These are phyloP conservation scores for Oryza meridionalis DNA, from an alignment of 176 grass and related monocot species.

Conservation along the genomic window DNA sequence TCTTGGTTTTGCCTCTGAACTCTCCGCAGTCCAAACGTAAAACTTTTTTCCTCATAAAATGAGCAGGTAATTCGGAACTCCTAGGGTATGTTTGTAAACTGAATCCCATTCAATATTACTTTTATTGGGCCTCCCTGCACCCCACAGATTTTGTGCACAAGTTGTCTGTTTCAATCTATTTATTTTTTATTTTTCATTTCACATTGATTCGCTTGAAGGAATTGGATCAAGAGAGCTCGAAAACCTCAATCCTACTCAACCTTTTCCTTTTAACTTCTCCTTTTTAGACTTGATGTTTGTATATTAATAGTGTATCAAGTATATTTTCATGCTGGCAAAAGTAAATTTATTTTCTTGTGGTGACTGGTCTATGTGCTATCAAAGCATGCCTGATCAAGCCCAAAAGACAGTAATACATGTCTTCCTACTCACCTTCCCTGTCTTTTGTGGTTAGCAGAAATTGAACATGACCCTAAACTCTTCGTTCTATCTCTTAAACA, in stretches of 20 bases:
- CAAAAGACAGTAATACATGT: not conserved
- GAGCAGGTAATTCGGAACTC: not conserved
- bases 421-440: constrained; percentile 33
- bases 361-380: not conserved
- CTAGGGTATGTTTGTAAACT: constrained; percentile 5
- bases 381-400: not conserved
- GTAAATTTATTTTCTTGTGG: constrained; percentile 23
- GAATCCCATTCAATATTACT: constrained; percentile 6
- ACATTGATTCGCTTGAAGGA: constrained; percentile 3
- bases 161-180: not conserved
- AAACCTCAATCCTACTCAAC: not conserved
- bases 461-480: not conserved
- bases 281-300: constrained; percentile 15
- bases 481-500: constrained; percentile 1
- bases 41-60: not conserved
- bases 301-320: constrained; percentile 18
- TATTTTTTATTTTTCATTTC: constrained; percentile 1
- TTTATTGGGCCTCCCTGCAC: not conserved
- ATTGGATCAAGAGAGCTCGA: not conserved
- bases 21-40: not conserved
- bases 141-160: constrained; percentile 5
- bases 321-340: not conserved
- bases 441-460: constrained; percentile 16
- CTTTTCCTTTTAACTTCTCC: constrained; percentile 12
- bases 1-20: not conserved